Base-by-base conservation (phyloP, 2,329 filamentous ascomycete species). In the Stagonosporopsis rhizophila region DNA sequence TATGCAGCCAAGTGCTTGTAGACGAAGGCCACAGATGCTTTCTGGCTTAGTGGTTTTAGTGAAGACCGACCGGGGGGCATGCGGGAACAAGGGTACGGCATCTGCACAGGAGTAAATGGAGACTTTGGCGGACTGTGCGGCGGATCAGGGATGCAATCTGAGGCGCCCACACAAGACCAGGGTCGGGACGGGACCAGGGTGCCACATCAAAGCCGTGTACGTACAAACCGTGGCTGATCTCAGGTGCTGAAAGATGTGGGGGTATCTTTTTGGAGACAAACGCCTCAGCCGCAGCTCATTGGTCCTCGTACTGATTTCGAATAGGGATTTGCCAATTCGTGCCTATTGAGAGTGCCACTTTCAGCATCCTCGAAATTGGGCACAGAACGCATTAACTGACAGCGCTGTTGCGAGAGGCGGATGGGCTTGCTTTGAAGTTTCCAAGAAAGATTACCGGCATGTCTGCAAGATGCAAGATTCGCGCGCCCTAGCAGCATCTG, bases 1-100 rank as follows among this genome's bases (percentile, higher is more conserved):
- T 64, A 71, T 75, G 71, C 70, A 71, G 71, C 70, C 67, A 74
- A 69, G 70, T 39, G 52, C 60, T 67, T 64, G 67, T 69, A 58
- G 59, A 61, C 52, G 54, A 57, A 50, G 57, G 60, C 42, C 61
- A 65, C 62, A 66, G 56, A 62, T 56, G 60, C 61, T 59, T 64
- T 62, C 70, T 59, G 67, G 65, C 64, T 63, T 69, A 63, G 63
- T 61, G 60, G 71, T 60, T 65, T 72, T 71, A 69, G 69, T 69
- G 65, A 66, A 58, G 48, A 60, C 63, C 65, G 65, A 67, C 61
- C 62, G 52, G 64, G 59, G 64, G 59, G 48, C 53, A 59, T 41
- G 58, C 60, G 50, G 38, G 48, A 60, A 60, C 66, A 66, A 65
- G 57, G 56, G 49, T 55, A 40, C 35, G 46, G 48, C 50, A 60